Conservation (phyloP, 257 asterid genomes). For the Jaltomata sinuosa region DNA sequence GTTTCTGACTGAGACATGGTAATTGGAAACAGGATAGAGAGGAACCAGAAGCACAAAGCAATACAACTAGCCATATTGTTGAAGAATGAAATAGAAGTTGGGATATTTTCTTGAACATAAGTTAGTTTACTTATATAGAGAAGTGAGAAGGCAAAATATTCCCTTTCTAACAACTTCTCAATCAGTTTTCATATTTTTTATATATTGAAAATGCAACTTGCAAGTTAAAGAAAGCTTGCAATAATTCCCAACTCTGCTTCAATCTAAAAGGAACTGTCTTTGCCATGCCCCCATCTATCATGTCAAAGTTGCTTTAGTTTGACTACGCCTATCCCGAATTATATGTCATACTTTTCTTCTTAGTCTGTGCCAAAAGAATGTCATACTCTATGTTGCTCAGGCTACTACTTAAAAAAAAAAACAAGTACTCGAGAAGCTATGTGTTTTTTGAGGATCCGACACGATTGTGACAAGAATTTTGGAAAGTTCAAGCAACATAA, state of each 20-base stretch:
- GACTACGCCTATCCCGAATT: no score
- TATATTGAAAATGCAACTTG: not conserved
- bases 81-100: constrained; percentile 6
- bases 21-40: not conserved
- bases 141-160: constrained; percentile 5
- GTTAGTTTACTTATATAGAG: constrained; percentile 15
- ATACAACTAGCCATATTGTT: constrained; percentile 23
- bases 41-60: constrained; percentile 14
- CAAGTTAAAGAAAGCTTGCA: constrained; percentile 1
- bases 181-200: constrained; percentile 3
- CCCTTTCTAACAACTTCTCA: constrained; percentile 31
- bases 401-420: no score
- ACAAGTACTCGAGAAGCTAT: no score
- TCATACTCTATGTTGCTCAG: not conserved
- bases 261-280: not conserved
- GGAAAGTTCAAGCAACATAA: no score
- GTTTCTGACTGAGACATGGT: constrained; percentile 28
- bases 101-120: not conserved
- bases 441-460: no score
- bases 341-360: no score
- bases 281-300: not conserved
- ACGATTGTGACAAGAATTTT: no score
- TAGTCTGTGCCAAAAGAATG: not conserved
- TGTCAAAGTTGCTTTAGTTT: not conserved
- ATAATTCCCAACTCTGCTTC: not conserved